Evolutionary conservation across 805 yeast species (phyloP), one percentile per base, ranked within the genome.

Genomic region (Saturnispora diversa): DNA sequence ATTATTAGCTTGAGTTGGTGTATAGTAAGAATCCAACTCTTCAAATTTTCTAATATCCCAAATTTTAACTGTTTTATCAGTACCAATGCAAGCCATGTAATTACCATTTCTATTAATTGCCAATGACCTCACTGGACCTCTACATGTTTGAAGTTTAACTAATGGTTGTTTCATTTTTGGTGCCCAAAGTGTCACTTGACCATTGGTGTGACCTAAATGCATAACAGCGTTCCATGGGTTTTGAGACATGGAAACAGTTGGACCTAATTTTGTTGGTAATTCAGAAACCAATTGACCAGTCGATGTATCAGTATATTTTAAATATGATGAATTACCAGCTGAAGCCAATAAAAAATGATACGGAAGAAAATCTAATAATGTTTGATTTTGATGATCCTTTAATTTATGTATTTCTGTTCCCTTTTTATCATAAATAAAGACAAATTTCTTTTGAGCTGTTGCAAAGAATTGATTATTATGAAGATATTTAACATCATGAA

Each of bases 151-250:
- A 31, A 92, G 62, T 56, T 85, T 86, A 4, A 76, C 97, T 45
- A 90, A 65, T 1, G 97, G 94, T 6, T 84, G 75, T 6, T 86
- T 68, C 80, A 84, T 78, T 37, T 79, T 75, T 6, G 98, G 98
- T 0, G 96, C 74, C 97, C 97, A 92, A 34, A 92, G 64, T 0
- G 97, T 73, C 0, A 92, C 95, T 6, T 86, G 80, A 44, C 98
- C 98, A 55, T 85, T 90, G 8, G 83, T 74, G 56, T 88, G 97
- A 25, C 98, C 98, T 43, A 87, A 69, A 59, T 92, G 94, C 66
- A 88, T 77, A 12, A 90, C 84, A 0, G 97, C 98, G 58, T 92
- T 92, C 83, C 94, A 86, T 3, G 95, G 95, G 57, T 90, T 92
- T 52, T 84, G 95, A 38, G 80, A 67, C 87, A 90, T 77, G 6